These are phyloP conservation scores for Xenoacremonium recifei DNA, from an alignment of 2,329 filamentous ascomycete genomes.

Conservation along the genomic window DNA sequence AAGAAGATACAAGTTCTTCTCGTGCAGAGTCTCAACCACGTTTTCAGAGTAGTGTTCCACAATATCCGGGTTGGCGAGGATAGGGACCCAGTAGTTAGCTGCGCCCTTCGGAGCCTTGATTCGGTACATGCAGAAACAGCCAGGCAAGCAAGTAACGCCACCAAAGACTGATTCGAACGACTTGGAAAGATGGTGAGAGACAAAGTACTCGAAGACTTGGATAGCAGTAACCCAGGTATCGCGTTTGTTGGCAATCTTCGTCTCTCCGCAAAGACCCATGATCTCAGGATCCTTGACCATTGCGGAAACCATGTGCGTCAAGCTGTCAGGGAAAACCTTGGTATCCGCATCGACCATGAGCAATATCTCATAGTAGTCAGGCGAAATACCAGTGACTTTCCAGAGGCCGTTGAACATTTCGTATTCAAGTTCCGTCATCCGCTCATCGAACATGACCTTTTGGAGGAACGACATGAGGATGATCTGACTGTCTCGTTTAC, in stretches of 20 bases:
- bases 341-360: constrained; percentile 99
- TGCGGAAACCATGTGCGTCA: constrained; percentile 98
- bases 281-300: constrained; percentile 99
- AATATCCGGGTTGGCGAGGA: constrained; percentile 95
- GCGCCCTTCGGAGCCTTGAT: constrained; percentile 98
- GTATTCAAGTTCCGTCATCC: constrained; percentile 98
- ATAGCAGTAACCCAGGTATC: constrained; percentile 95
- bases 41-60: constrained; percentile 99
- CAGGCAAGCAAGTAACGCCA: constrained; percentile 96
- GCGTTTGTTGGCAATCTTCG: constrained; percentile 98
- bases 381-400: constrained; percentile 97
- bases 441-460: constrained; percentile 99
- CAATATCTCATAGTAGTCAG: constrained; percentile 95
- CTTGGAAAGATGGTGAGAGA: constrained; percentile 95
- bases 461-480: constrained; percentile 99
- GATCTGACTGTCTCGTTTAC: constrained; percentile 98
- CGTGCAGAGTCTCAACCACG: constrained; percentile 95
- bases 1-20: constrained; percentile 89
- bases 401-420: constrained; percentile 99
- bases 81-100: constrained; percentile 99
- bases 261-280: constrained; percentile 98
- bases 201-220: constrained; percentile 99
- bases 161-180: constrained; percentile 98
- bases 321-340: constrained; percentile 96
- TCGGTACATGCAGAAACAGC: constrained; percentile 99